Conservation (phyloP, 345 rosid genomes). For the Populus pruinosa region DNA sequence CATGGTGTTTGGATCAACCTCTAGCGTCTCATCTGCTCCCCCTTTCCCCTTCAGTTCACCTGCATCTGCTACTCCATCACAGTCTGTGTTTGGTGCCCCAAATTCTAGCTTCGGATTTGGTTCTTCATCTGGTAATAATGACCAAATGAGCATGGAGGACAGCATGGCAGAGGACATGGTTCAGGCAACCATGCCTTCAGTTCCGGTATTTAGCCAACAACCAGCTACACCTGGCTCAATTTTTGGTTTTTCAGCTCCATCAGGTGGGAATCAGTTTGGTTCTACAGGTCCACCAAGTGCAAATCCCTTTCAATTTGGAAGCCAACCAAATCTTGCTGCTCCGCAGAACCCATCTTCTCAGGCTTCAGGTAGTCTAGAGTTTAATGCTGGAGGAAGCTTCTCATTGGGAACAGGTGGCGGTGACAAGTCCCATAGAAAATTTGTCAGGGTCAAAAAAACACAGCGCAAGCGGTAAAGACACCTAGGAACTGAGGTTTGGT, state of each 20-base stretch:
- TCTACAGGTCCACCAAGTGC: constrained; percentile 35
- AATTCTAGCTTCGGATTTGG: constrained; percentile 45
- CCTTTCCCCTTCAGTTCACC: constrained; percentile 51
- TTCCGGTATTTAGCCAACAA: constrained; percentile 49
- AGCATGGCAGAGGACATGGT: constrained; percentile 96
- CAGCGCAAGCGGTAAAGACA: constrained; percentile 47
- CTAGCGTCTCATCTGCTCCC: constrained; percentile 40
- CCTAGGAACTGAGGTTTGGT: neutral
- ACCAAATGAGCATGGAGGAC: constrained; percentile 86
- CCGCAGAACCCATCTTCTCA: constrained; percentile 54
- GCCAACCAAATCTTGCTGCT: constrained; percentile 42
- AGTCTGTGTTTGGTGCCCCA: constrained; percentile 47
- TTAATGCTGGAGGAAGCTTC: constrained; percentile 73
- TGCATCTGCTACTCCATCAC: constrained; percentile 38
- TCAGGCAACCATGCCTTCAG: constrained; percentile 46
- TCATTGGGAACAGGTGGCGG: constrained; percentile 68
- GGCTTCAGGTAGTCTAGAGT: constrained; percentile 60
- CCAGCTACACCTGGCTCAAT: constrained; percentile 32
- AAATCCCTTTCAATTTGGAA: constrained; percentile 63
- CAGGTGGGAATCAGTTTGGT: constrained; percentile 5
- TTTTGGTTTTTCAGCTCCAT: constrained; percentile 37
- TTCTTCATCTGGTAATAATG: constrained; percentile 50
- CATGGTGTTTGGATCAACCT: constrained; percentile 48
- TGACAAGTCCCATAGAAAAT: constrained; percentile 64
- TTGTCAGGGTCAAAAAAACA: constrained; percentile 40